Conservation (phyloP, 2,329 filamentous ascomycete genomes). For the Pestalotiopsis sp. region DNA sequence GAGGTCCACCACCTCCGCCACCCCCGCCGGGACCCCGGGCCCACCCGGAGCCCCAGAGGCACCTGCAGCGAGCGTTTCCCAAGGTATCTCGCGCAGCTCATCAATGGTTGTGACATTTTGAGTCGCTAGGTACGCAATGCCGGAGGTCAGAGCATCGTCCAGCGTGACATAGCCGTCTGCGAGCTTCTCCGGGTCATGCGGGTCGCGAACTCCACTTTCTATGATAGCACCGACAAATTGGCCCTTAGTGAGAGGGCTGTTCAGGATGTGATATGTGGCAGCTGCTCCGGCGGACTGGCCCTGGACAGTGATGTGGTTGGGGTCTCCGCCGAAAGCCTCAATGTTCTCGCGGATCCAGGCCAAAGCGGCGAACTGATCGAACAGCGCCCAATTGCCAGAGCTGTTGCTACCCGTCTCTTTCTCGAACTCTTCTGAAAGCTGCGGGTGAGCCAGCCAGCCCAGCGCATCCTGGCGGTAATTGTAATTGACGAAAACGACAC, state of each 20-base stretch:
- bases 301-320: conserved; percentile 19
- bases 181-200: conserved; percentile 29
- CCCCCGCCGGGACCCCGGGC: conserved; percentile 15
- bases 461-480: conserved; percentile 25
- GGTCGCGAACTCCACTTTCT: conserved; percentile 33
- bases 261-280: conserved; percentile 25
- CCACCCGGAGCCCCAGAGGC: conserved; percentile 9
- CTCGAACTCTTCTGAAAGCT: conserved; percentile 21
- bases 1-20: conserved; percentile 22
- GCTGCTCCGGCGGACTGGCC: conserved; percentile 20
- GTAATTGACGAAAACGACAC: conserved; percentile 23
- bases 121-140: conserved; percentile 16
- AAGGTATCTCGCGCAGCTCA: conserved; percentile 21
- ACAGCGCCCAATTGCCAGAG: conserved; percentile 30
- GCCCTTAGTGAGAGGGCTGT: conserved; percentile 24
- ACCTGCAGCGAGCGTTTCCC: conserved; percentile 17
- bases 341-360: conserved; percentile 11
- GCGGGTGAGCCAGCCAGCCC: conserved; percentile 27
- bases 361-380: conserved; percentile 25
- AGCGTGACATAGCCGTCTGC: conserved; percentile 28
- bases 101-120: conserved; percentile 24
- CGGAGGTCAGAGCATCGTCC: conserved; percentile 20
- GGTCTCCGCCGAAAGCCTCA: conserved; percentile 23
- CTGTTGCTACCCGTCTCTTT: conserved; percentile 34
- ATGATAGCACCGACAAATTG: conserved; percentile 32